Percentiles rank a stretch among this genome's conserved stretches.
phyloP scores from a whole-genome alignment of 805 yeast genomes.

The Saturnispora mendoncae region DNA sequence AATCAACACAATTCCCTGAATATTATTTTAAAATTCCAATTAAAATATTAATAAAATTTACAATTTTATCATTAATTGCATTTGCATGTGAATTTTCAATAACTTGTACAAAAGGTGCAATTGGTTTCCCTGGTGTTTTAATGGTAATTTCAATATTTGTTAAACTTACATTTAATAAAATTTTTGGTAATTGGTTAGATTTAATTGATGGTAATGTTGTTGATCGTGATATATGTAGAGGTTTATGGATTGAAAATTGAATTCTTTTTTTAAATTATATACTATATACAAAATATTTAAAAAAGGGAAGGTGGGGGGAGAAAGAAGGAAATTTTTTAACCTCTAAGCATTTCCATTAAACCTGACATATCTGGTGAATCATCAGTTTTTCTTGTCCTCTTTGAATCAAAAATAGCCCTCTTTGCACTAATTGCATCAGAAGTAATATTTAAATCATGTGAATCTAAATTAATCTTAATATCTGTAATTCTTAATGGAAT shows the following conservation, averaged over 20 bases:
- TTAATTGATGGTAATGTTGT: conserved; percentile 47
- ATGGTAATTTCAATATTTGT: conserved; percentile 55
- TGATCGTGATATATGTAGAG: conserved; percentile 25
- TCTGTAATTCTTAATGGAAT: conserved; percentile 23
- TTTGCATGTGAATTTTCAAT: conserved; percentile 78
- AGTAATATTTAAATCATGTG: conserved; percentile 6
- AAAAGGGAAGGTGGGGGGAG: too few relatives aligned
- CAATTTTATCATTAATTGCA: conserved; percentile 53
- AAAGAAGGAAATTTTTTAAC: too few relatives aligned
- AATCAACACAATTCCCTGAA: background rate
- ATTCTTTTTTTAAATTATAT: background rate
- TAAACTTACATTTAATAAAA: conserved; percentile 50
- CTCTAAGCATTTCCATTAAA: conserved; percentile 5
- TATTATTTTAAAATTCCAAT: conserved; percentile 12
- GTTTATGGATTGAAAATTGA: conserved; percentile 18
- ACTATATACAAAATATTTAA: background rate
- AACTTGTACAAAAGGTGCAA: conserved; percentile 81
- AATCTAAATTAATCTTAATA: conserved; percentile 21
- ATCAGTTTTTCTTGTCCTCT: background rate
- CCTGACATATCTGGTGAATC: conserved; percentile 2
- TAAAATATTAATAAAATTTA: conserved; percentile 48
- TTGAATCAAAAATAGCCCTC: conserved; percentile 1
- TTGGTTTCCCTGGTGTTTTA: conserved; percentile 86
- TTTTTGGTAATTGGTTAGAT: conserved; percentile 44
- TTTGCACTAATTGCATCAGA: conserved; percentile 5